Evolutionary conservation across 2,329 filamentous ascomycete species (phyloP).

Genomic region (Fusarium xylarioides): DNA sequence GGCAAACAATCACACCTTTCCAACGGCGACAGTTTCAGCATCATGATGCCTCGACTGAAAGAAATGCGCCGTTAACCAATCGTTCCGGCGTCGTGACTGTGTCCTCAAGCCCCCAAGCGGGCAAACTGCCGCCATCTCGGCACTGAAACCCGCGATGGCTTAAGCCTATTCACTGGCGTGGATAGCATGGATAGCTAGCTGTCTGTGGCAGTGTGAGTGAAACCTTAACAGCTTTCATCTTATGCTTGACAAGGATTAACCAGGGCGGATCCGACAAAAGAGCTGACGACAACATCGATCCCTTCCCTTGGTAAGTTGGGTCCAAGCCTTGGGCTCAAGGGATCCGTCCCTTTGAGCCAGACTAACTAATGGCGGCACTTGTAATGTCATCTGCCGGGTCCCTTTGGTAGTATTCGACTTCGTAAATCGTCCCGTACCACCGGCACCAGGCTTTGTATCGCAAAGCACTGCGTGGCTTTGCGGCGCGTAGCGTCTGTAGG

Average conservation of each 20-base stretch:
- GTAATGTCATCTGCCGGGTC: conserved; percentile 21
- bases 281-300: conserved; percentile 15
- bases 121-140: not conserved
- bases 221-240: conserved; percentile 25
- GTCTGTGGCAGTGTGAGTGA: conserved; percentile 21
- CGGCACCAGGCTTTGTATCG: not conserved
- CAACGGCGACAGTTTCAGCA: conserved; percentile 12
- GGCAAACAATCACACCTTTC: not conserved
- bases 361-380: conserved; percentile 20
- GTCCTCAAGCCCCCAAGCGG: not conserved
- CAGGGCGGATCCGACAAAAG: conserved; percentile 18
- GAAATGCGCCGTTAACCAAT: not conserved
- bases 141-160: not conserved
- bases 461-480: conserved; percentile 18
- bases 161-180: not conserved
- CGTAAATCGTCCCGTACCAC: not conserved
- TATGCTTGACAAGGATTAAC: conserved; percentile 1
- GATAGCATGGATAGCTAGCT: not conserved
- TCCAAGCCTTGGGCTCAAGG: not conserved
- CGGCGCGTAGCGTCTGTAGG: conserved; percentile 6
- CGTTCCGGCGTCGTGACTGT: not conserved
- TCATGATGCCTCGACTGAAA: conserved; percentile 9
- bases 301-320: not conserved
- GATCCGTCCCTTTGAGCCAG: not conserved
- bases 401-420: not conserved